Conservation (phyloP, 495 filamentous ascomycete genomes). For the Penicillium antarcticum region DNA sequence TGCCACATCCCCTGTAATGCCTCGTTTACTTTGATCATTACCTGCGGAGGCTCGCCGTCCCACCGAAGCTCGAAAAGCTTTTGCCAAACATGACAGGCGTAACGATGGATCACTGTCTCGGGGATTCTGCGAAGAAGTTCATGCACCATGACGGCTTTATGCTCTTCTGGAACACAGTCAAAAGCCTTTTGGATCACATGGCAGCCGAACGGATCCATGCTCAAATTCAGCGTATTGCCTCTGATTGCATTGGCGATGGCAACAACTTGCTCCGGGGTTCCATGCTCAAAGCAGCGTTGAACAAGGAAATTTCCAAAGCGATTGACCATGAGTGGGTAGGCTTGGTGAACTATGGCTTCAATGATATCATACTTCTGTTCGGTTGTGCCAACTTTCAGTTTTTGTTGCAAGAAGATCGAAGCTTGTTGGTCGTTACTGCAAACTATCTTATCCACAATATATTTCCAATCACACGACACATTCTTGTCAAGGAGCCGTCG, state of each 20-base stretch:
- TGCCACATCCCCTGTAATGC: conserved; percentile 97
- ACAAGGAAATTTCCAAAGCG: conserved; percentile 96
- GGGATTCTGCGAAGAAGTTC: conserved; percentile 93
- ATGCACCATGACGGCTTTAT: conserved; percentile 97
- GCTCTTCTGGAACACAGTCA: conserved; percentile 93
- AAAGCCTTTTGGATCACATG: conserved; percentile 99
- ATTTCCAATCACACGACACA: conserved; percentile 98
- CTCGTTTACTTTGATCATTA: conserved; percentile 98
- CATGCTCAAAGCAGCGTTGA: conserved; percentile 98
- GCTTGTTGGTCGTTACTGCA: conserved; percentile 99
- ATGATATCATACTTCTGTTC: conserved; percentile 98
- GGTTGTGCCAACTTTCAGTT: conserved; percentile 91
- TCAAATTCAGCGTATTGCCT: conserved; percentile 88
- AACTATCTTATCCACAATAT: conserved; percentile 99
- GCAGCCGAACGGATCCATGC: conserved; percentile 98
- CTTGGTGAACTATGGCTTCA: conserved; percentile 91
- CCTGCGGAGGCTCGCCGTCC: conserved; percentile 90
- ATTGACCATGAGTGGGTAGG: conserved; percentile 96
- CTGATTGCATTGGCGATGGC: conserved; percentile 93
- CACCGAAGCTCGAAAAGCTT: conserved; percentile 98
- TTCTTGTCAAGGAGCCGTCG: conserved; percentile 93
- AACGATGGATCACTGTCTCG: conserved; percentile 96
- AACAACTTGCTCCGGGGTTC: conserved; percentile 89
- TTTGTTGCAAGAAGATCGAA: conserved; percentile 97
- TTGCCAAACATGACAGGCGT: conserved; percentile 99